Evolutionary conservation across 129 eudicot genomes (phyloP).

Genomic region (Pittosporum tobira): DNA sequence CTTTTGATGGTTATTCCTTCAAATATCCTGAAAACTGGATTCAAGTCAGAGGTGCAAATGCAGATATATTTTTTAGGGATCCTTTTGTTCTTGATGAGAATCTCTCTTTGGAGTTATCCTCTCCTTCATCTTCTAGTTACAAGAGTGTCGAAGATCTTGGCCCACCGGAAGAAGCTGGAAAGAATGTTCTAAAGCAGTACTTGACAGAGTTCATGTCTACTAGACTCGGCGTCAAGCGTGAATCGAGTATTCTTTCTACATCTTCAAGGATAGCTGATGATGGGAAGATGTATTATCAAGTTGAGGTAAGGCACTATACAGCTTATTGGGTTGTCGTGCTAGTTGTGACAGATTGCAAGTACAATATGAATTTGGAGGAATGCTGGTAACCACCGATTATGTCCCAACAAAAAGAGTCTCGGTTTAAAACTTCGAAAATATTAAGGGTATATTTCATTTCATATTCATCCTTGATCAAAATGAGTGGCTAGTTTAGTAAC

Average conservation of each 20-base stretch:
- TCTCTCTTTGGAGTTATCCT: constrained; percentile 71
- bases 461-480: too few species aligned
- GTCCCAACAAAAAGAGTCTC: too few species aligned
- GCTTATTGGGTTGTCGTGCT: constrained; percentile 2
- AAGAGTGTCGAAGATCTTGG: constrained; percentile 82
- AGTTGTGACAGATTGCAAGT: not conserved
- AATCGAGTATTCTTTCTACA: constrained; percentile 67
- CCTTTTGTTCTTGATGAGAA: constrained; percentile 88
- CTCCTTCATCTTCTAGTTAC: constrained; percentile 85
- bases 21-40: constrained; percentile 87
- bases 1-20: constrained; percentile 87
- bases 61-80: constrained; percentile 93
- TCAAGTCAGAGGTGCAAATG: constrained; percentile 94
- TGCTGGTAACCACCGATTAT: too few species aligned
- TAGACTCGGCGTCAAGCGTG: constrained; percentile 89
- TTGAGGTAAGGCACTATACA: constrained; percentile 47
- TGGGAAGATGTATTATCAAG: constrained; percentile 82
- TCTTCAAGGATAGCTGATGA: constrained; percentile 75
- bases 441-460: too few species aligned
- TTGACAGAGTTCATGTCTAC: constrained; percentile 97
- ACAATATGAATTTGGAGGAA: too few species aligned
- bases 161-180: constrained; percentile 81
- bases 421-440: too few species aligned
- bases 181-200: constrained; percentile 64
- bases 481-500: too few species aligned